Percentiles rank a stretch among this genome's conserved stretches.
Evolutionary conservation across 2,329 filamentous ascomycete genomes (phyloP).

Genomic region (Talaromyces sp.): DNA sequence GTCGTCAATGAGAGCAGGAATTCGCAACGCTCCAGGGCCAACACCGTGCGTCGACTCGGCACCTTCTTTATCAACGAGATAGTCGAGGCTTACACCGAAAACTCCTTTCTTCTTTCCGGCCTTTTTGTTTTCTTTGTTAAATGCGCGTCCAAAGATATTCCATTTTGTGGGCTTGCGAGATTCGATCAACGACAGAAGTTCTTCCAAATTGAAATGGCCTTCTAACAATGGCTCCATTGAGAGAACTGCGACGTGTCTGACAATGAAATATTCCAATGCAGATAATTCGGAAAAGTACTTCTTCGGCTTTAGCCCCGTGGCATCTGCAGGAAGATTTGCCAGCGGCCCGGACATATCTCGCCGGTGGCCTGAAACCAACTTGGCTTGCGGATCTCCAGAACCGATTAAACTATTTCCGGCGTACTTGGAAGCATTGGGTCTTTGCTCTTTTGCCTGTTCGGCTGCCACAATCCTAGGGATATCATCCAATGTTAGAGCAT

Average conservation of each 20-base stretch:
- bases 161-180: conserved; percentile 91
- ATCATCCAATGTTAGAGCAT: conserved; percentile 89
- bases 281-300: conserved; percentile 96
- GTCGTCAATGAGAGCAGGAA: conserved; percentile 93
- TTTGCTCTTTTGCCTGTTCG: conserved; percentile 87
- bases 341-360: conserved; percentile 57
- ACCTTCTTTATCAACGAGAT: conserved; percentile 85
- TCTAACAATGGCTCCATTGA: conserved; percentile 92
- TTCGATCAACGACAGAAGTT: conserved; percentile 87
- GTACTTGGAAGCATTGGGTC: conserved; percentile 72
- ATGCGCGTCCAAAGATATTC: conserved; percentile 96
- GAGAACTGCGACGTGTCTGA: conserved; percentile 87
- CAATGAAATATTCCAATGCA: conserved; percentile 93
- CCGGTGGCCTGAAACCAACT: conserved; percentile 63
- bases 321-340: conserved; percentile 43
- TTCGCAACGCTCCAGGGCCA: conserved; percentile 80
- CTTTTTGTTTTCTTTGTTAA: conserved; percentile 71
- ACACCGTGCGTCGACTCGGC: conserved; percentile 98
- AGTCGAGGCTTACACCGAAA: conserved; percentile 83
- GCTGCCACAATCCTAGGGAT: conserved; percentile 94
- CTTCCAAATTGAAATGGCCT: conserved; percentile 85
- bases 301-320: conserved; percentile 54
- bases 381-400: conserved; percentile 55
- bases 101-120: conserved; percentile 84
- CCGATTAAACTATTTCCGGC: conserved; percentile 63